Base-by-base conservation (phyloP, 345 rosid species). In the Lagerstroemia speciosa region DNA sequence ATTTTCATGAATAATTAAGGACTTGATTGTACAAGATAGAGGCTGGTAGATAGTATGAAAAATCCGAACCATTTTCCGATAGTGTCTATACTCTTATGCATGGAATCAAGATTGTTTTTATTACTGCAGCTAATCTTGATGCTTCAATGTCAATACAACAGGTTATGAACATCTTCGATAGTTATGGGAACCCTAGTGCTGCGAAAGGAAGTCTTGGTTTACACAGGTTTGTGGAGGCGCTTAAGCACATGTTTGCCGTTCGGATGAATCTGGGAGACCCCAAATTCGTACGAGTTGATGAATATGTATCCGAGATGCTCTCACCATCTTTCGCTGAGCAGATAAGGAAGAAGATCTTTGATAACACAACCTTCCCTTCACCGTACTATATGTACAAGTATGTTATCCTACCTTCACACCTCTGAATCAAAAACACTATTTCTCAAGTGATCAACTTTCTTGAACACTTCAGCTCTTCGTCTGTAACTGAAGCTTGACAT, bases 181-280 rank as follows among this genome's bases (percentile, higher is more conserved):
- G 89, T 79, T 93, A 87, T 65, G 85, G 81, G 71, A 80, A 67
- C 50, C 67, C 78, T 7, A 77, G 83, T 83, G 84, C 89, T 50
- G 89, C 76, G 26, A 66, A 79, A 66, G 86, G 78, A 5, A 69
- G 76, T 46, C 83, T 93, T 0, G 90, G 87, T 16, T 48, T 89
- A 37, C 97, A 93, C 74, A 90, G 91, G 16, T 19, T 93, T 66
- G 79, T 93, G 10, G 98, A 93, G 85, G 92, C 97, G 31, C 70
- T 89, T 76, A 93, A 93, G 76, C 97, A 93, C 83, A 93, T 93
- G 98, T 78, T 89, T 70, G 89, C 98, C 1, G 79, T 82, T 69
- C 72, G 98, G 50, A 93, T 93, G 98, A 87, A 85, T 83, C 79
- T 93, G 66, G 97, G 94, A 14, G 98, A 93, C 73, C 97, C 98